Conservation (phyloP, 768 basidiomycete species). For the Boletus speciosus region DNA sequence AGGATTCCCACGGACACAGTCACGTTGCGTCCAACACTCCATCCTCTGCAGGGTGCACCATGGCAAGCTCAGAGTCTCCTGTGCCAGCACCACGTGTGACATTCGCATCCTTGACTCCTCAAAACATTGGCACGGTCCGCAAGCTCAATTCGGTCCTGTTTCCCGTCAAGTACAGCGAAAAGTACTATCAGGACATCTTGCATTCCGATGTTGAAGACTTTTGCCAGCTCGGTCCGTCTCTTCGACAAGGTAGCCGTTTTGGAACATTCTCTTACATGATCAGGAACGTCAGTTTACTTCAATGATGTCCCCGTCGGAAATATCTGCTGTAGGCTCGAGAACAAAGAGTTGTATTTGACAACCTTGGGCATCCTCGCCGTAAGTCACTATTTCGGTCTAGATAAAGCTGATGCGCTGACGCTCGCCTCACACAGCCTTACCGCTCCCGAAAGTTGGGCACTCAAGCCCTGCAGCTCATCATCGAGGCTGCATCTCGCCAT, state of each 20-base stretch:
- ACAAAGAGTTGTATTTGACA: slow-evolving; percentile 69
- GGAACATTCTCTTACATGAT: slow-evolving; percentile 22
- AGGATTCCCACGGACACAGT: slow-evolving; percentile 23
- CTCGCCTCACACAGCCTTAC: slow-evolving; percentile 60
- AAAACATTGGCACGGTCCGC: slow-evolving; percentile 73
- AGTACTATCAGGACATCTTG: slow-evolving; percentile 81
- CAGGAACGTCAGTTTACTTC: slow-evolving; percentile 66
- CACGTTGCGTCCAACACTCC: slow-evolving; percentile 13
- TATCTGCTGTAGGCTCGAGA: slow-evolving; percentile 81
- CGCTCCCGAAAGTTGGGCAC: slow-evolving; percentile 76
- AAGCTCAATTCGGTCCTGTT: slow-evolving; percentile 76
- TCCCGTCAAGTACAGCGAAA: slow-evolving; percentile 85
- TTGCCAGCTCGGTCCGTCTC: slow-evolving; percentile 78
- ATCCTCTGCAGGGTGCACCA: slow-evolving; percentile 10
- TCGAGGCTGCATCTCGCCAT: slow-evolving; percentile 58
- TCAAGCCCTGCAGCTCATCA: slow-evolving; percentile 62
- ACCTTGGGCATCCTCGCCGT: slow-evolving; percentile 91
- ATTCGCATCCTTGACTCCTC: slow-evolving; percentile 70
- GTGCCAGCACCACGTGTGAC: slow-evolving; percentile 45
- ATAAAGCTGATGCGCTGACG: slow-evolving; percentile 15
- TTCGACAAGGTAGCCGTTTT: slow-evolving; percentile 10
- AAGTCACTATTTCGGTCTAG: slow-evolving; percentile 30
- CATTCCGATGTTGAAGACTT: slow-evolving; percentile 77
- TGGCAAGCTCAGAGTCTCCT: slow-evolving; percentile 23
- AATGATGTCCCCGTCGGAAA: slow-evolving; percentile 91